Evolutionary conservation across 2,329 filamentous ascomycete species (phyloP).

Genomic region (Magnaporthiopsis poae): DNA sequence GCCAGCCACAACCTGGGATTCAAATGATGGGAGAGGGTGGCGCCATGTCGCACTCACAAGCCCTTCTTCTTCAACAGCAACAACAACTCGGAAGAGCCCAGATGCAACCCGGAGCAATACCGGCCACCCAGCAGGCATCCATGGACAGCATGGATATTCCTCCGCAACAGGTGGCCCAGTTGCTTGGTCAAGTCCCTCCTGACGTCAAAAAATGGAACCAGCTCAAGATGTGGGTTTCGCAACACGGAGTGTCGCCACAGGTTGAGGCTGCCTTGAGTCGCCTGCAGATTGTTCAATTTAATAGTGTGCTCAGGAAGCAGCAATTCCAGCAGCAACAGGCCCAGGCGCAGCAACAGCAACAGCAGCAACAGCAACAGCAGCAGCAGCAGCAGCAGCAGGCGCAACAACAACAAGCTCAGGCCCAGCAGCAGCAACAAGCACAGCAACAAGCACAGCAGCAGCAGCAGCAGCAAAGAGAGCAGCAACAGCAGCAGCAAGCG

Average conservation of each 20-base stretch:
- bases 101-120: conserved; percentile 14
- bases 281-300: conserved; percentile 32
- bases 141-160: conserved; percentile 43
- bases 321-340: conserved; percentile 10
- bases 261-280: not conserved
- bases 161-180: conserved; percentile 9
- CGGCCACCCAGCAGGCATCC: conserved; percentile 13
- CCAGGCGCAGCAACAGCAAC: not conserved
- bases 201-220: conserved; percentile 42
- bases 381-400: not conserved
- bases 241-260: conserved; percentile 20
- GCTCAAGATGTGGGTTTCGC: conserved; percentile 31
- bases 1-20: conserved; percentile 16
- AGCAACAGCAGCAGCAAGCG: conserved; percentile 15
- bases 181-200: conserved; percentile 21
- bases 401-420: conserved; percentile 8
- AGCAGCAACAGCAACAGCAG: not conserved
- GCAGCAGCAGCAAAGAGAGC: conserved; percentile 17
- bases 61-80: conserved; percentile 11
- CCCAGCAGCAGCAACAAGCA: conserved; percentile 7
- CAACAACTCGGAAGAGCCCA: conserved; percentile 10
- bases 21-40: not conserved
- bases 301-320: conserved; percentile 16
- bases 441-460: conserved; percentile 12
- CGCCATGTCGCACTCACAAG: not conserved